Evolutionary conservation across 116 monocot species (phyloP).

Genomic region (Iris pallida): DNA sequence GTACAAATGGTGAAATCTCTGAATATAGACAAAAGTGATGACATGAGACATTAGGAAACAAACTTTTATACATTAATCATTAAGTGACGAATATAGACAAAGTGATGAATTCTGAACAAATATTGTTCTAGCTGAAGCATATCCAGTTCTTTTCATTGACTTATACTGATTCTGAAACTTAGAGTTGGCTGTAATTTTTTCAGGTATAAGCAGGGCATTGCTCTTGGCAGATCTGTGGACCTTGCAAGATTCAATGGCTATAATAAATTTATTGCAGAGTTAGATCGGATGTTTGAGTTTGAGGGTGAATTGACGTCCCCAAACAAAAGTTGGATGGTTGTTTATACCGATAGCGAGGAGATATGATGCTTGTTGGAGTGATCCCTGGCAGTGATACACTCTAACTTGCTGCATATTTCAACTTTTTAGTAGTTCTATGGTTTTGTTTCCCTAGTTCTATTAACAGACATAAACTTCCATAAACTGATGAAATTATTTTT

Average conservation of each 20-base stretch:
- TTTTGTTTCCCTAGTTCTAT: not conserved
- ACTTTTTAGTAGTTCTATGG: not conserved
- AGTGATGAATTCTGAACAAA: no score
- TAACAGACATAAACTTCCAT: slow-evolving; percentile 12
- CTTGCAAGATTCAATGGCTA: slow-evolving; percentile 21
- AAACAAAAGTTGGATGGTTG: slow-evolving; percentile 24
- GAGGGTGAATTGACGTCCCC: slow-evolving; percentile 15
- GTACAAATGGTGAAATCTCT: no score
- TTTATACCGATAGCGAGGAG: slow-evolving; percentile 27
- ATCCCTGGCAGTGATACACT: slow-evolving; percentile 29
- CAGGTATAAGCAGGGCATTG: slow-evolving; percentile 29
- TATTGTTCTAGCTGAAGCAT: no score
- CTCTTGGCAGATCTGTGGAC: slow-evolving; percentile 29
- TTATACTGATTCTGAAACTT: not conserved
- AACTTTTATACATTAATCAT: no score
- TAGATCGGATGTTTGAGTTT: slow-evolving; percentile 27
- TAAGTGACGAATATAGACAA: no score
- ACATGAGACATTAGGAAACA: no score
- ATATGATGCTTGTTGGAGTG: slow-evolving; percentile 32
- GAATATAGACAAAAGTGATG: no score
- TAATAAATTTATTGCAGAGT: slow-evolving; percentile 14
- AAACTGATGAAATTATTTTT: not conserved
- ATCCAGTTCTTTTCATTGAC: not conserved
- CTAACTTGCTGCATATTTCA: not conserved
- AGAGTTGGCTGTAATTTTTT: not conserved